Conservation (phyloP, 1,284 basidiomycete species). For the Singerocomus inundabilis region DNA sequence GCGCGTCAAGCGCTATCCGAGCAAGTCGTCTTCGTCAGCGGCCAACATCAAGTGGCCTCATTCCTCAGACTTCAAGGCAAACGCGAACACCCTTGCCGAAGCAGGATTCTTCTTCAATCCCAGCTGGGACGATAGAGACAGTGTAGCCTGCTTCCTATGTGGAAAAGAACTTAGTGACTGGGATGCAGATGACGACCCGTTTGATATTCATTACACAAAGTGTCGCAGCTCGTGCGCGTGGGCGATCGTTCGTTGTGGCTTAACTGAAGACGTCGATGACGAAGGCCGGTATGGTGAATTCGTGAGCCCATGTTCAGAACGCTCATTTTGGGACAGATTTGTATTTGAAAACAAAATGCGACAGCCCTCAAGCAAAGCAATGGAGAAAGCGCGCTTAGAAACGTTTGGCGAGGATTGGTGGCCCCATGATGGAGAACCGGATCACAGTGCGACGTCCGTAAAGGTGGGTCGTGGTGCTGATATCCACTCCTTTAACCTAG, state of each 20-base stretch:
- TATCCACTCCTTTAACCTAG: slow-evolving; percentile 3
- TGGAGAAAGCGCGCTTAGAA: slow-evolving; percentile 66
- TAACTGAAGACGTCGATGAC: slow-evolving; percentile 53
- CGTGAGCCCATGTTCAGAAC: not conserved
- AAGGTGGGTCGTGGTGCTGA: slow-evolving; percentile 48
- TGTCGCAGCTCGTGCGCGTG: slow-evolving; percentile 65
- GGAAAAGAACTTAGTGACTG: slow-evolving; percentile 75
- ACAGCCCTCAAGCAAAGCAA: slow-evolving; percentile 60
- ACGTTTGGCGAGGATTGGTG: slow-evolving; percentile 68
- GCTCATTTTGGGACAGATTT: slow-evolving; percentile 43
- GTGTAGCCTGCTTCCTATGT: slow-evolving; percentile 76
- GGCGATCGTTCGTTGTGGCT: slow-evolving; percentile 72
- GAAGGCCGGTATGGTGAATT: slow-evolving; percentile 51
- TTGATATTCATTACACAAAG: slow-evolving; percentile 70
- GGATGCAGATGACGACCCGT: slow-evolving; percentile 79
- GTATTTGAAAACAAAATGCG: slow-evolving; percentile 54
- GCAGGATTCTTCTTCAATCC: slow-evolving; percentile 83
- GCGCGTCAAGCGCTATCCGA: slow-evolving; percentile 48
- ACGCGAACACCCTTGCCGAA: slow-evolving; percentile 66
- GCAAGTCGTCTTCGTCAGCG: slow-evolving; percentile 37
- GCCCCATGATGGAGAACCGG: slow-evolving; percentile 66
- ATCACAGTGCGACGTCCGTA: slow-evolving; percentile 67
- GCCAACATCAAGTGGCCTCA: slow-evolving; percentile 66
- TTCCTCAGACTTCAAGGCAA: slow-evolving; percentile 56
- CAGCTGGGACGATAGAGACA: slow-evolving; percentile 59